Conservation (phyloP, 495 filamentous ascomycete species). For the Tuber umbilicatum region DNA sequence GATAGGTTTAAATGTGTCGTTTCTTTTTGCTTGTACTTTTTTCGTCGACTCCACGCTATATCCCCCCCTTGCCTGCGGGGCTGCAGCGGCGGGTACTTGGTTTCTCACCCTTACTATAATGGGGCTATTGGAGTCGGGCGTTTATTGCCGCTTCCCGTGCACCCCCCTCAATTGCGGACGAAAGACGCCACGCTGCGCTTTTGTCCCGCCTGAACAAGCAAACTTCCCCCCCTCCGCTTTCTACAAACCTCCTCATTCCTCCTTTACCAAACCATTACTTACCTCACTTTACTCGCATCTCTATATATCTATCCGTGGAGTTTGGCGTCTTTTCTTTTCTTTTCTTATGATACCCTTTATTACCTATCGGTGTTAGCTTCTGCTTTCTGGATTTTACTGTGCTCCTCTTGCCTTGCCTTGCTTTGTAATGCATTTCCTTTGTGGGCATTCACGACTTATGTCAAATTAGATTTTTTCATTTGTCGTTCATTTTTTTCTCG, state of each 20-base stretch:
- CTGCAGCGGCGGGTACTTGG: background rate
- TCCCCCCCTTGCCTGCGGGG: background rate
- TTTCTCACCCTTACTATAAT: background rate
- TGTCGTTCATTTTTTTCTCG: background rate
- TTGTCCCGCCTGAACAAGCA: background rate
- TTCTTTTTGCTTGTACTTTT: conserved; percentile 1
- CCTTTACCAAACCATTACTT: background rate
- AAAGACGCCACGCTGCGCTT: background rate
- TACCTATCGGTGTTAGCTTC: background rate
- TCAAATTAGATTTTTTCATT: background rate
- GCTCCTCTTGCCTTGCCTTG: background rate
- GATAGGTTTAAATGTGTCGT: background rate
- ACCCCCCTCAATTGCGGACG: background rate
- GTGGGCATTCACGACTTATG: background rate
- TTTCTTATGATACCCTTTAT: background rate
- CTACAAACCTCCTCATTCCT: background rate
- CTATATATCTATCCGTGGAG: background rate
- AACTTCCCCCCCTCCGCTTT: background rate
- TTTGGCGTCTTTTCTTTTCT: background rate
- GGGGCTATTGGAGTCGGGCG: background rate
- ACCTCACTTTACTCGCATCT: background rate
- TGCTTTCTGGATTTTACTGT: background rate
- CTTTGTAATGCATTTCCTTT: background rate
- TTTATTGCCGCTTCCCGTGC: background rate
- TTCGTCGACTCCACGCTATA: conserved; percentile 7